Conservation (phyloP, 306 rosid genomes). For the Morella rubra region DNA sequence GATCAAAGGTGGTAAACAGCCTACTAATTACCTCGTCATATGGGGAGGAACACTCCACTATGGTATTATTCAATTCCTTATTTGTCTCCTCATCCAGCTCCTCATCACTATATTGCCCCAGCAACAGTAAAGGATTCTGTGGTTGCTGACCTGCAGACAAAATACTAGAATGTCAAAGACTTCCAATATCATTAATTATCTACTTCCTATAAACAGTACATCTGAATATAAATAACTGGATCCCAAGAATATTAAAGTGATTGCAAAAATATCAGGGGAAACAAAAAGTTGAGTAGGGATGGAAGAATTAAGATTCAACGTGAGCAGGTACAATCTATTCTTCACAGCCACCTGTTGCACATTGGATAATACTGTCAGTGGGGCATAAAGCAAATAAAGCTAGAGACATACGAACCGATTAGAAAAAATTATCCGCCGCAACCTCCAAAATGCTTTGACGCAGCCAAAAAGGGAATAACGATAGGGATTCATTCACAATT, state of each 20-base stretch:
- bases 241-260: conserved; percentile 9
- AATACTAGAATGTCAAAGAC: conserved; percentile 52
- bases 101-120: conserved; percentile 92
- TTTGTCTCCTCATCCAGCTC: conserved; percentile 67
- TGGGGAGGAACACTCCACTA: conserved; percentile 38
- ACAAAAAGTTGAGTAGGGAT: conserved; percentile 24
- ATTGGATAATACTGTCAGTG: conserved; percentile 61
- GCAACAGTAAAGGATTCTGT: conserved; percentile 84
- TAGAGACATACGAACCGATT: conserved; percentile 95
- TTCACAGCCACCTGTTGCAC: conserved; percentile 79
- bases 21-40: conserved; percentile 58
- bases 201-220: conserved; percentile 24
- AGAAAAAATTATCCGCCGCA: conserved; percentile 54
- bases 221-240: conserved; percentile 18
- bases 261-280: conserved; percentile 19
- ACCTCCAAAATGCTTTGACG: conserved; percentile 68
- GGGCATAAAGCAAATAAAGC: conserved; percentile 61
- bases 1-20: neutral
- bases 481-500: conserved; percentile 66
- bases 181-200: conserved; percentile 11
- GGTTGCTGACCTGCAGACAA: conserved; percentile 67
- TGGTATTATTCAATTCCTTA: conserved; percentile 32
- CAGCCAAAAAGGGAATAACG: conserved; percentile 57
- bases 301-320: conserved; percentile 29
- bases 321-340: conserved; percentile 47